phyloP scores from a whole-genome alignment of 2,329 filamentous ascomycete genomes.

The Trichoderma aggressivum region DNA sequence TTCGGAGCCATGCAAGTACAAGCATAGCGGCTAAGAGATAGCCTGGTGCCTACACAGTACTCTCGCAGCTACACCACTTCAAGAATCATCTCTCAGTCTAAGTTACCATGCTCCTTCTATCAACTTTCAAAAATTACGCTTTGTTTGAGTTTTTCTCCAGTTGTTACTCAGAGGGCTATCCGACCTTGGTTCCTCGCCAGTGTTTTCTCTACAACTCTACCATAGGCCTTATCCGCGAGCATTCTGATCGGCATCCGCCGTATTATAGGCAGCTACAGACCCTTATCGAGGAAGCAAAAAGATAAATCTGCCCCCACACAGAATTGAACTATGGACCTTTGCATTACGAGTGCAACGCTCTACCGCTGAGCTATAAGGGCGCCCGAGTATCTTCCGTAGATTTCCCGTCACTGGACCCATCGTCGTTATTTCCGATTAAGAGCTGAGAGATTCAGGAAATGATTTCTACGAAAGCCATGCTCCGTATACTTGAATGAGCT shows the following conservation, averaged over 20 bases:
- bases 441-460: not conserved
- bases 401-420: not conserved
- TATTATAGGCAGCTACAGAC: not conserved
- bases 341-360: conserved; percentile 23
- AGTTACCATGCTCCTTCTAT: not conserved
- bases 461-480: not conserved
- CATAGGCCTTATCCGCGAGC: not conserved
- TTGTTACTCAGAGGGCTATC: not conserved
- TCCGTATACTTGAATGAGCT: not conserved
- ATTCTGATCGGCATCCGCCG: not conserved
- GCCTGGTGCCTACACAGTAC: not conserved
- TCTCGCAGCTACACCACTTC: not conserved
- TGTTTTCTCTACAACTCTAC: not conserved
- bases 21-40: not conserved
- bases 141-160: not conserved
- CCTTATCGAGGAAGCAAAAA: not conserved
- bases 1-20: not conserved
- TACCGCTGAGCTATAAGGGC: conserved; percentile 22
- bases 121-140: not conserved
- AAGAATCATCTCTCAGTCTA: not conserved
- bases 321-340: conserved; percentile 22
- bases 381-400: not conserved
- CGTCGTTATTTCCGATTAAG: not conserved
- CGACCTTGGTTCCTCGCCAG: not conserved
- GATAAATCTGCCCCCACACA: conserved; percentile 18